Conservation (phyloP, 148 eudicot species). For the Persicaria tinctoria region DNA sequence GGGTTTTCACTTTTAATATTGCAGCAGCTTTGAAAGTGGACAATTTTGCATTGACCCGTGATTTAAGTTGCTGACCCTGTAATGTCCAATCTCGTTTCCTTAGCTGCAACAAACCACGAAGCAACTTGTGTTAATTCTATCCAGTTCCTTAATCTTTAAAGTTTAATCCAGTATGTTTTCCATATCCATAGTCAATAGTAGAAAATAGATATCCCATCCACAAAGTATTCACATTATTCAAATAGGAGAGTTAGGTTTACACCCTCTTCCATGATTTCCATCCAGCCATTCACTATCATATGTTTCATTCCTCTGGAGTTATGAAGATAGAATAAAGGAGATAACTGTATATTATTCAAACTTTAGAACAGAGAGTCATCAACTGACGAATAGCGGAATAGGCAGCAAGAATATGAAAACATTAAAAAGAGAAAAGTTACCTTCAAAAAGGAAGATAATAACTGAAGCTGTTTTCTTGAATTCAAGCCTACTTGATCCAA, state of each 20-base stretch:
- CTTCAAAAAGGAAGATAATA: slow-evolving; percentile 65
- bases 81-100: slow-evolving; percentile 92
- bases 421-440: slow-evolving; percentile 17
- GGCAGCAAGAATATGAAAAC: neutral
- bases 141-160: neutral
- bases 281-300: neutral
- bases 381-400: neutral
- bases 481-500: slow-evolving; percentile 67
- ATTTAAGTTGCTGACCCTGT: slow-evolving; percentile 68
- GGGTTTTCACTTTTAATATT: slow-evolving; percentile 46
- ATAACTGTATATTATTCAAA: neutral
- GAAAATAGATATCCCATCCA: neutral
- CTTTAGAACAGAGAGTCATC: neutral
- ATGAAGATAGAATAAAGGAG: neutral
- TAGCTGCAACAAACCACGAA: slow-evolving; percentile 40
- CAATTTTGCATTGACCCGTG: slow-evolving; percentile 63
- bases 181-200: neutral
- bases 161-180: neutral
- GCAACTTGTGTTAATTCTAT: slow-evolving; percentile 7
- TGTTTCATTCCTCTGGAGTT: neutral
- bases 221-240: neutral
- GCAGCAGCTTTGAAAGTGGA: slow-evolving; percentile 73
- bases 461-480: slow-evolving; percentile 71
- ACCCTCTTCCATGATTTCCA: neutral
- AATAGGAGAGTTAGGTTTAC: neutral